Percentiles rank a stretch among this genome's conserved stretches.
Evolutionary conservation across 176 grass and related monocot species (phyloP).

Genomic region (Eleusine coracana): DNA sequence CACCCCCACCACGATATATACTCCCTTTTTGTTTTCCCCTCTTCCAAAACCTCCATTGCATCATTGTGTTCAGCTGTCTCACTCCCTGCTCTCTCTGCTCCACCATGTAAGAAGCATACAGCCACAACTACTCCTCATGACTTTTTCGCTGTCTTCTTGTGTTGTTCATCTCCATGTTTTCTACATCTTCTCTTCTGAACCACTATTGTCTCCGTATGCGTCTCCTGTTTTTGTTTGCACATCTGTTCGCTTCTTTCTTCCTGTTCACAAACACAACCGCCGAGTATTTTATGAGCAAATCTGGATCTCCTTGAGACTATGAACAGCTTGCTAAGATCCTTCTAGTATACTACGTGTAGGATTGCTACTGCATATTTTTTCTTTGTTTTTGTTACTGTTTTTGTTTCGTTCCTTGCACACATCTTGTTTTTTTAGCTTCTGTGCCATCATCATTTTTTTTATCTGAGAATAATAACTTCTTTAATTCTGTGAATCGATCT

Average conservation of each 20-base stretch:
- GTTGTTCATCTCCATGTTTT: constrained; percentile 59
- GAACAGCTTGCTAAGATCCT: constrained; percentile 34
- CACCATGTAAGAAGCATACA: constrained; percentile 64
- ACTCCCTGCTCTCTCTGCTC: constrained; percentile 56
- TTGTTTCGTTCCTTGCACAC: constrained; percentile 13
- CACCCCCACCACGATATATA: constrained; percentile 46
- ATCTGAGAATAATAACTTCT: constrained; percentile 17
- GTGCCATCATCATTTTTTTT: constrained; percentile 11
- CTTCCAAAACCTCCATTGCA: constrained; percentile 55
- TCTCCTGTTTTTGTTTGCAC: constrained; percentile 32
- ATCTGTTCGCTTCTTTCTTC: constrained; percentile 4
- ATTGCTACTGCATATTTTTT: background rate
- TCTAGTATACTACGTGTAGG: background rate
- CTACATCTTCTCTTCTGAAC: constrained; percentile 45
- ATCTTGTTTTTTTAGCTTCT: constrained; percentile 23
- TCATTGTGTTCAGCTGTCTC: constrained; percentile 55
- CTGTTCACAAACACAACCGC: constrained; percentile 6
- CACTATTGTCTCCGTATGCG: constrained; percentile 23
- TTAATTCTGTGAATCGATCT: background rate
- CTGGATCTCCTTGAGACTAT: constrained; percentile 32
- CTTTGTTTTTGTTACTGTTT: constrained; percentile 14
- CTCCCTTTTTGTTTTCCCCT: constrained; percentile 30
- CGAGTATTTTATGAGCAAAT: background rate
- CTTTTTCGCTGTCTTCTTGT: constrained; percentile 48
- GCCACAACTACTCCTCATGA: constrained; percentile 41